Evolutionary conservation across 2,329 filamentous ascomycete species (phyloP).

Genomic region (Exophiala lecanii-corni): DNA sequence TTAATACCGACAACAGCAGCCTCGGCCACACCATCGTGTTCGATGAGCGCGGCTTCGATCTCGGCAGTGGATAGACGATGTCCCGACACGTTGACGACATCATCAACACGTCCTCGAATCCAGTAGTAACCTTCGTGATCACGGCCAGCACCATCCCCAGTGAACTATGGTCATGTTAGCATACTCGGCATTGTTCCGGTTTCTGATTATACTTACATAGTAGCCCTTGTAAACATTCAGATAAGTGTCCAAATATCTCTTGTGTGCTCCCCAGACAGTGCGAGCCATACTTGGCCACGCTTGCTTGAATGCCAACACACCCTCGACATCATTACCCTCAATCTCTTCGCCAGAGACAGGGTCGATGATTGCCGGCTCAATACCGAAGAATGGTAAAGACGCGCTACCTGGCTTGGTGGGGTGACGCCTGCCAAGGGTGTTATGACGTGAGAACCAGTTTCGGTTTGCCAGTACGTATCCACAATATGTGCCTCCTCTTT

Average conservation of each 20-base stretch:
- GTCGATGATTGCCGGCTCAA: slow-evolving; percentile 96
- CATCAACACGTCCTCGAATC: slow-evolving; percentile 97
- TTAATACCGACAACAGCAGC: slow-evolving; percentile 89
- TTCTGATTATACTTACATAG: slow-evolving; percentile 76
- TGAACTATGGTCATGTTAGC: slow-evolving; percentile 38
- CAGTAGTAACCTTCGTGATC: slow-evolving; percentile 99
- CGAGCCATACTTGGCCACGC: slow-evolving; percentile 98
- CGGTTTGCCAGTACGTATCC: slow-evolving; percentile 99
- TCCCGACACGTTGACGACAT: slow-evolving; percentile 96
- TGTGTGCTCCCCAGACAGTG: slow-evolving; percentile 95
- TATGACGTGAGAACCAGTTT: slow-evolving; percentile 95
- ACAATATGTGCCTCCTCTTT: slow-evolving; percentile 90
- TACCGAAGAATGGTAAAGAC: slow-evolving; percentile 95
- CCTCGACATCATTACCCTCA: slow-evolving; percentile 92
- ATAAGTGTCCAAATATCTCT: slow-evolving; percentile 98
- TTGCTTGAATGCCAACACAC: slow-evolving; percentile 94
- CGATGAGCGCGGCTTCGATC: slow-evolving; percentile 93
- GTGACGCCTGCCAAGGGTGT: slow-evolving; percentile 88
- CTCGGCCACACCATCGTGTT: slow-evolving; percentile 85
- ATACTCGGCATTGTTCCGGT: too few species aligned
- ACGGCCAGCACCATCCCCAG: slow-evolving; percentile 79
- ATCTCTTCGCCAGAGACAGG: slow-evolving; percentile 92
- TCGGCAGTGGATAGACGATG: slow-evolving; percentile 95
- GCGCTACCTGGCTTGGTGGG: slow-evolving; percentile 93
- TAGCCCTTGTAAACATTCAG: slow-evolving; percentile 96